These are phyloP conservation scores for Myotisia sp. DNA, from an alignment of 2,329 filamentous ascomycete genomes.

Conservation along the genomic window DNA sequence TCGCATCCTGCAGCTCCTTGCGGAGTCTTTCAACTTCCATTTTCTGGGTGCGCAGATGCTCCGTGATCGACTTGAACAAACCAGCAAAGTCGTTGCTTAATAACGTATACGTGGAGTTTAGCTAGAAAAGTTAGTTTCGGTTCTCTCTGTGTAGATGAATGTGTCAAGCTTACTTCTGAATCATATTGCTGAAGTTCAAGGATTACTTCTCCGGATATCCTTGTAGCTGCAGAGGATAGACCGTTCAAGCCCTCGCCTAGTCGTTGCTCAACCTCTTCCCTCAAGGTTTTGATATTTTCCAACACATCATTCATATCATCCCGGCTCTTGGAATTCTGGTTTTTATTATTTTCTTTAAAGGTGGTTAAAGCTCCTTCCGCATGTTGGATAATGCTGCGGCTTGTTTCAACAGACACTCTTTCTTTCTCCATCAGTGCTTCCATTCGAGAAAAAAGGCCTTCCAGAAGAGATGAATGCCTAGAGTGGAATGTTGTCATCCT, in stretches of 20 bases:
- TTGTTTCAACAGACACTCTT: slow-evolving; percentile 53
- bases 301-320: slow-evolving; percentile 83
- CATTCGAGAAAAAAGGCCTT: slow-evolving; percentile 56
- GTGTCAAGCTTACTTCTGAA: slow-evolving; percentile 36
- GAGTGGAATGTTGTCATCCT: slow-evolving; percentile 58
- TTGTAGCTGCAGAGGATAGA: slow-evolving; percentile 69
- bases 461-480: slow-evolving; percentile 58
- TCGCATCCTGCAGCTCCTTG: slow-evolving; percentile 56
- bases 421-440: slow-evolving; percentile 62
- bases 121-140: slow-evolving; percentile 30
- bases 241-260: slow-evolving; percentile 74
- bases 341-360: slow-evolving; percentile 52
- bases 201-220: slow-evolving; percentile 79
- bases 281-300: slow-evolving; percentile 78
- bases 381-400: slow-evolving; percentile 55
- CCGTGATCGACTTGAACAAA: slow-evolving; percentile 68
- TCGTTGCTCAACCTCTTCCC: slow-evolving; percentile 73
- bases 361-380: slow-evolving; percentile 54
- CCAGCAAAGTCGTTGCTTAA: slow-evolving; percentile 75
- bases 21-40: slow-evolving; percentile 60
- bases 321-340: slow-evolving; percentile 41
- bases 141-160: background rate
- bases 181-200: slow-evolving; percentile 77
- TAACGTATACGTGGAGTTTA: slow-evolving; percentile 70
- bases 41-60: slow-evolving; percentile 61